These are phyloP conservation scores for Phytophthora idaei DNA, from an alignment of 352 stramenopile genomes.

Conservation along the genomic window DNA sequence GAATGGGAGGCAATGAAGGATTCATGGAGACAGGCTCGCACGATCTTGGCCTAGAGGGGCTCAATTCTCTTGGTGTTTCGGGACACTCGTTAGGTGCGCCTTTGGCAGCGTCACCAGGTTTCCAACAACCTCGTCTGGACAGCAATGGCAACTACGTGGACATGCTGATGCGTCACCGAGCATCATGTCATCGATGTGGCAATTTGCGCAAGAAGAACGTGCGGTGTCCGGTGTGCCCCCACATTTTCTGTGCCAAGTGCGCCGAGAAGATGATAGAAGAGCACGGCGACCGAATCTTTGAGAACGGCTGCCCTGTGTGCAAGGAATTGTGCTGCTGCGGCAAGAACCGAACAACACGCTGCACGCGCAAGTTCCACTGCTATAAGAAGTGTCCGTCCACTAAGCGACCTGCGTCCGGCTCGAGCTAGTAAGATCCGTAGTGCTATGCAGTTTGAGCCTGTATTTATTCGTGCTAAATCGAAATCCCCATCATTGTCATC, in stretches of 20 bases:
- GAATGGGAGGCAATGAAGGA: slow-evolving; percentile 10
- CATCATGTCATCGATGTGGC: slow-evolving; percentile 87
- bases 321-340: slow-evolving; percentile 90
- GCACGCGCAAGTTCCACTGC: slow-evolving; percentile 85
- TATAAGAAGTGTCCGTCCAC: slow-evolving; percentile 92
- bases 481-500: slow-evolving; percentile 12
- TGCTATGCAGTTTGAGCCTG: slow-evolving; percentile 10
- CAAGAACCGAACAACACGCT: slow-evolving; percentile 80
- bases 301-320: slow-evolving; percentile 83
- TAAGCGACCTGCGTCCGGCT: slow-evolving; percentile 52
- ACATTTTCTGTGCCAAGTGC: slow-evolving; percentile 91
- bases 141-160: slow-evolving; percentile 39
- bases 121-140: slow-evolving; percentile 23
- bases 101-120: background rate
- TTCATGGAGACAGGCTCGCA: slow-evolving; percentile 15
- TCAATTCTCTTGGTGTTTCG: slow-evolving; percentile 11
- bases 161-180: slow-evolving; percentile 68
- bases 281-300: slow-evolving; percentile 78
- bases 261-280: slow-evolving; percentile 91
- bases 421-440: background rate
- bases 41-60: slow-evolving; percentile 16
- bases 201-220: slow-evolving; percentile 91
- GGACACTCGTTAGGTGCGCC: slow-evolving; percentile 10
- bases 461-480: slow-evolving; percentile 32
- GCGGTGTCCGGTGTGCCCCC: slow-evolving; percentile 77